Conservation (phyloP, 2,329 filamentous ascomycete genomes). For the Amauroascus niger region DNA sequence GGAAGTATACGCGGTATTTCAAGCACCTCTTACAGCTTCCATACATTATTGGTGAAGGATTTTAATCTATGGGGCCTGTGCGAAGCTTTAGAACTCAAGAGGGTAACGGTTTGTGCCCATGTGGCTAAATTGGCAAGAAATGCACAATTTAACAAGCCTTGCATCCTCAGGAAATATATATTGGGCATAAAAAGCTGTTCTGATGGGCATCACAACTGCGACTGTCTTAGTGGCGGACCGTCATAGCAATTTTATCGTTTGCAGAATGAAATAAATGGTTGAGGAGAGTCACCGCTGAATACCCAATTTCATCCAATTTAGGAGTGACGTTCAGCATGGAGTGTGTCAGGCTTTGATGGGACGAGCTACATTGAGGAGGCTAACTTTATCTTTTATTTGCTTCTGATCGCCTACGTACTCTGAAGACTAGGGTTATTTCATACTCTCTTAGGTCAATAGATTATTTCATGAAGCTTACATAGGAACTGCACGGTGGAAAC, state of each 20-base stretch:
- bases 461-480: background rate
- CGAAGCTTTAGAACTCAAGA: background rate
- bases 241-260: background rate
- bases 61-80: no score
- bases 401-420: background rate
- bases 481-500: conserved; percentile 11
- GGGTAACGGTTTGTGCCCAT: background rate
- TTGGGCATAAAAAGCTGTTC: background rate
- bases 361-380: background rate
- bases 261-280: background rate
- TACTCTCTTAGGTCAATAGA: background rate
- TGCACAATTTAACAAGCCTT: background rate
- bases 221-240: background rate
- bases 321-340: background rate
- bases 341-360: background rate
- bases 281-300: background rate
- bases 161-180: background rate
- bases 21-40: no score
- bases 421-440: background rate
- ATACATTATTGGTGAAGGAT: no score
- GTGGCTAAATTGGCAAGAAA: background rate
- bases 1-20: background rate
- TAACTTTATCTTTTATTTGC: background rate
- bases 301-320: background rate
- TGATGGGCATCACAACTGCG: background rate